Evolutionary conservation across 1,139 yeast species (phyloP).

Genomic region (Suhomyces bokatorum): DNA sequence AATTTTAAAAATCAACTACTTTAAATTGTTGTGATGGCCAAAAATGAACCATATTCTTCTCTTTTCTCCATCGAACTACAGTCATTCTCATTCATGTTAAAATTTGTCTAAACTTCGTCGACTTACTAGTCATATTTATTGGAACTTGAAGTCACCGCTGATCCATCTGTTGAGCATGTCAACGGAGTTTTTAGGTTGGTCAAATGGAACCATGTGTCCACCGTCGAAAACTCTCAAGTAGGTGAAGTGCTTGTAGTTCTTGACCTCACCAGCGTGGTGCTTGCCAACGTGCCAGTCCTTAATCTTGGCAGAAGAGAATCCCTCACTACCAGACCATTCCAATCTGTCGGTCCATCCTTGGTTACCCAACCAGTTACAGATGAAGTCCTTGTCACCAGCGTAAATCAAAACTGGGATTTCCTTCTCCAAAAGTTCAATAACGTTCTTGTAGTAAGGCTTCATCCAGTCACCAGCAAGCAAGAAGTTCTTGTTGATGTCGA

Average conservation of each 20-base stretch:
- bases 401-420: constrained; percentile 71
- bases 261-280: constrained; percentile 47
- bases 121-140: background rate
- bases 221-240: constrained; percentile 50
- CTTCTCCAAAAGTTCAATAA: constrained; percentile 54
- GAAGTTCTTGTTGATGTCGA: constrained; percentile 80
- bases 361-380: constrained; percentile 86
- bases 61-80: too few species aligned
- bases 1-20: too few species aligned
- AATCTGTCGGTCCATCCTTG: constrained; percentile 76
- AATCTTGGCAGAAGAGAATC: constrained; percentile 46
- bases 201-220: constrained; percentile 54
- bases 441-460: constrained; percentile 79
- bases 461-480: constrained; percentile 89
- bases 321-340: constrained; percentile 63
- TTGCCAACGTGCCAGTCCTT: constrained; percentile 42
- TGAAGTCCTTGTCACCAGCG: constrained; percentile 86
- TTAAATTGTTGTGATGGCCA: too few species aligned
- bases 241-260: constrained; percentile 47
- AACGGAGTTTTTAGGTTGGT: constrained; percentile 47
- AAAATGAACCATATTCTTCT: too few species aligned
- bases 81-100: too few species aligned
- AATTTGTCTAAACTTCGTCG: too few species aligned
- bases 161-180: constrained; percentile 52
- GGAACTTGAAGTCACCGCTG: constrained; percentile 31